Percentiles rank a stretch among this genome's conserved stretches.
phyloP scores from a whole-genome alignment of 2,329 filamentous ascomycete genomes.

The Fusarium illudens region DNA sequence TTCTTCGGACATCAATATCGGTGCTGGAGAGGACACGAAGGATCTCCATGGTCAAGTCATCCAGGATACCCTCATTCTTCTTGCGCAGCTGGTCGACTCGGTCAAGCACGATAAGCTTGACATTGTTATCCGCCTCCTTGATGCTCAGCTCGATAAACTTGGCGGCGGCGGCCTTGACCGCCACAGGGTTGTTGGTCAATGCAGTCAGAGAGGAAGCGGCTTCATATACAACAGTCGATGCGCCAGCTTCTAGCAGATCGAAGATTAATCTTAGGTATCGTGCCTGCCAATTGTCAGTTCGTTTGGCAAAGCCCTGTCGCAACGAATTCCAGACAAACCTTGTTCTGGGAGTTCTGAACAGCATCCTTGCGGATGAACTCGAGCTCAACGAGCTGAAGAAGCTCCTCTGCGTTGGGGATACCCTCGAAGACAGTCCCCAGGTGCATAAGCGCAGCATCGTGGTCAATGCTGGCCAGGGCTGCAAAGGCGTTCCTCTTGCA shows the following conservation, averaged over 20 bases:
- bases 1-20: conserved; percentile 93
- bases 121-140: conserved; percentile 98
- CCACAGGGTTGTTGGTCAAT: conserved; percentile 94
- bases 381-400: conserved; percentile 90
- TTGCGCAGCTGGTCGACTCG: conserved; percentile 87
- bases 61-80: conserved; percentile 89
- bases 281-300: conserved; percentile 62
- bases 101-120: conserved; percentile 97
- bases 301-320: conserved; percentile 30
- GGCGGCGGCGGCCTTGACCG: conserved; percentile 92
- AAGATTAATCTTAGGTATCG: conserved; percentile 95
- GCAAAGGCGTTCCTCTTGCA: conserved; percentile 99
- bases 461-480: conserved; percentile 87
- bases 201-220: conserved; percentile 94
- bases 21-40: conserved; percentile 93
- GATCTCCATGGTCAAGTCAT: conserved; percentile 97
- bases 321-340: conserved; percentile 62
- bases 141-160: conserved; percentile 98
- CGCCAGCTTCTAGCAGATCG: conserved; percentile 89
- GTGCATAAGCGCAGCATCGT: conserved; percentile 90
- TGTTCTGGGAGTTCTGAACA: conserved; percentile 92
- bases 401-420: conserved; percentile 91
- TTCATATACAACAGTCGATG: conserved; percentile 96
- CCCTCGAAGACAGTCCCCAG: conserved; percentile 90
- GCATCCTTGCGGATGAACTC: conserved; percentile 99